Evolutionary conservation across 345 rosid species (phyloP).

Genomic region (Laguncularia racemosa): DNA sequence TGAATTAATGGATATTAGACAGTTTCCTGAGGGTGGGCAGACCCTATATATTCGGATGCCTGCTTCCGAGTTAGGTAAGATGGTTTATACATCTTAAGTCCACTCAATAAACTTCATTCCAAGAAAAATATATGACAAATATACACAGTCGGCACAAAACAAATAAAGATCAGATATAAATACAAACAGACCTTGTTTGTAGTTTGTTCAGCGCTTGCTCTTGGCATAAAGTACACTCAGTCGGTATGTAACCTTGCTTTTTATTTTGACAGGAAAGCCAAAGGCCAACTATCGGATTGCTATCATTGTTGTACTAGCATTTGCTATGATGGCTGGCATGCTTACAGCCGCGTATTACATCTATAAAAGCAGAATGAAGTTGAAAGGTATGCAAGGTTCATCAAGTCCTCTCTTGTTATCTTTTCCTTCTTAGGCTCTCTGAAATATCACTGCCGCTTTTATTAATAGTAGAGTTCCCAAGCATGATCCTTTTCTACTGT

Average conservation of each 20-base stretch:
- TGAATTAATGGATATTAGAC: constrained; percentile 28
- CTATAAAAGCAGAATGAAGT: too few species aligned
- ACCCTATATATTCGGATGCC: constrained; percentile 33
- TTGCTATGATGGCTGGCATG: not conserved
- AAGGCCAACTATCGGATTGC: not conserved
- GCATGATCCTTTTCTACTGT: too few species aligned
- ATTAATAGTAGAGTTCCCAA: too few species aligned
- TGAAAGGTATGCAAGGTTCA: not conserved
- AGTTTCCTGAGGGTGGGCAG: constrained; percentile 26
- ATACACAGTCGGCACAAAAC: not conserved
- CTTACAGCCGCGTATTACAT: not conserved
- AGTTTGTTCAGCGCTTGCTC: too few species aligned
- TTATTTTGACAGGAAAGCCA: constrained; percentile 3
- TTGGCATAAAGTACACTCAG: too few species aligned
- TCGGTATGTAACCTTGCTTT: not conserved
- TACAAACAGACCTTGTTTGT: too few species aligned
- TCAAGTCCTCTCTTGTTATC: too few species aligned
- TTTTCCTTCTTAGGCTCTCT: not conserved
- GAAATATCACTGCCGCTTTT: too few species aligned
- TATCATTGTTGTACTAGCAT: constrained; percentile 1
- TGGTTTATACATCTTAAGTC: too few species aligned
- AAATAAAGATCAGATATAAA: too few species aligned
- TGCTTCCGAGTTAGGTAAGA: constrained; percentile 36
- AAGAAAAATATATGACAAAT: not conserved
- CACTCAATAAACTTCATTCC: not conserved